Percentiles rank a stretch among this genome's conserved stretches.
These are phyloP conservation scores for Ottelia alismoides DNA, from an alignment of 106 monocot genomes.

Conservation along the genomic window DNA sequence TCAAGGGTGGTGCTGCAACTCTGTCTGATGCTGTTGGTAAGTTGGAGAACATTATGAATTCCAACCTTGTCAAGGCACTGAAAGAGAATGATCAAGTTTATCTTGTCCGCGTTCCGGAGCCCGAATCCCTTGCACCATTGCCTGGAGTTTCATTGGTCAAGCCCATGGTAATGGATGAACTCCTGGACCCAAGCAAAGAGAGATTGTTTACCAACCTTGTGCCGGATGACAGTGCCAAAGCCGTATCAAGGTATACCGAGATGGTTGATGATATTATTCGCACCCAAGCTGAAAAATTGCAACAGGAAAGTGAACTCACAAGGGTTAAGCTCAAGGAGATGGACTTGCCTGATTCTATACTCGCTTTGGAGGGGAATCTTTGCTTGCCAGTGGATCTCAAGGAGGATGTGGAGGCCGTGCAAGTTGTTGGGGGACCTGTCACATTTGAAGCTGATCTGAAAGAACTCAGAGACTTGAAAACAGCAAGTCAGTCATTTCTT, in stretches of 20 bases:
- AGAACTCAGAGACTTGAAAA: conserved; percentile 48
- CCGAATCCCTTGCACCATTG: conserved; percentile 21
- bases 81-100: conserved; percentile 55
- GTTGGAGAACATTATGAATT: conserved; percentile 28
- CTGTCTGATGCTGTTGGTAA: conserved; percentile 34
- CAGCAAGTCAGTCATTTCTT: conserved; percentile 44
- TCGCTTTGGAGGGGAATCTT: conserved; percentile 41
- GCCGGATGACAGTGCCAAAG: conserved; percentile 42
- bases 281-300: conserved; percentile 48
- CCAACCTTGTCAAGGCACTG: conserved; percentile 38
- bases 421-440: conserved; percentile 44
- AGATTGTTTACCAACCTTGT: conserved; percentile 35
- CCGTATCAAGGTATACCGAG: conserved; percentile 46
- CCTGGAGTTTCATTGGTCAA: conserved; percentile 47
- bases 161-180: conserved; percentile 20
- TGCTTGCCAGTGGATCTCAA: conserved; percentile 37
- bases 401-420: conserved; percentile 53
- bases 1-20: conserved; percentile 34
- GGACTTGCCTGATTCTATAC: conserved; percentile 55
- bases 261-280: conserved; percentile 53
- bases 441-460: conserved; percentile 40
- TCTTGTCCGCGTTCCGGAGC: conserved; percentile 36
- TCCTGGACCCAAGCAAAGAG: conserved; percentile 44
- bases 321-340: conserved; percentile 61
- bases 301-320: conserved; percentile 45